Evolutionary conservation across 2,329 filamentous ascomycete species (phyloP).

Genomic region (Aspergillus fructus): DNA sequence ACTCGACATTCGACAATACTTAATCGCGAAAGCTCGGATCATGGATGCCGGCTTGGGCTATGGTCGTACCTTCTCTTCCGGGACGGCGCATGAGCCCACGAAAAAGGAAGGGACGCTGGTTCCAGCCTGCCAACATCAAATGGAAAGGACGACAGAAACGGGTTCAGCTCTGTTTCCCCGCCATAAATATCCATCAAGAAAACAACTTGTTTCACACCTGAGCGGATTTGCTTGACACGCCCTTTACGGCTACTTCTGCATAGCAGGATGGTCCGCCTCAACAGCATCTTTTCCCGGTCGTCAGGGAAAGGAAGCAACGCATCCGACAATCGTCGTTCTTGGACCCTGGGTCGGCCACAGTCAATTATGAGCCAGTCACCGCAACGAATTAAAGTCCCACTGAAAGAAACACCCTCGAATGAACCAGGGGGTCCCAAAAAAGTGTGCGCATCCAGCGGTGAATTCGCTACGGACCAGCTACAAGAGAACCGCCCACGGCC

Average conservation of each 20-base stretch:
- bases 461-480: not conserved
- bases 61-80: not conserved
- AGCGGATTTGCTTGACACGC: not conserved
- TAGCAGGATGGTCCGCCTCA: slow-evolving; percentile 16
- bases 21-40: not conserved
- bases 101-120: slow-evolving; percentile 6
- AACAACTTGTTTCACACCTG: not conserved
- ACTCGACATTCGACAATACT: not conserved
- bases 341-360: slow-evolving; percentile 1
- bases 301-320: slow-evolving; percentile 3
- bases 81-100: not conserved
- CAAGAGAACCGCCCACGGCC: not conserved
- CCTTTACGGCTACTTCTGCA: not conserved
- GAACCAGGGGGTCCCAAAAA: not conserved
- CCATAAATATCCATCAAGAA: not conserved
- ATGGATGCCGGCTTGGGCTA: not conserved
- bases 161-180: not conserved
- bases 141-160: not conserved
- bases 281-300: slow-evolving; percentile 11
- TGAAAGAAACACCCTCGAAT: not conserved
- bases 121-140: not conserved
- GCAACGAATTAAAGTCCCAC: not conserved
- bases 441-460: not conserved
- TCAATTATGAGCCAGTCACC: not conserved
- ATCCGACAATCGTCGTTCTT: slow-evolving; percentile 3